Evolutionary conservation across 148 eudicot species (phyloP).

Genomic region (Fagopyrum homotropicum): DNA sequence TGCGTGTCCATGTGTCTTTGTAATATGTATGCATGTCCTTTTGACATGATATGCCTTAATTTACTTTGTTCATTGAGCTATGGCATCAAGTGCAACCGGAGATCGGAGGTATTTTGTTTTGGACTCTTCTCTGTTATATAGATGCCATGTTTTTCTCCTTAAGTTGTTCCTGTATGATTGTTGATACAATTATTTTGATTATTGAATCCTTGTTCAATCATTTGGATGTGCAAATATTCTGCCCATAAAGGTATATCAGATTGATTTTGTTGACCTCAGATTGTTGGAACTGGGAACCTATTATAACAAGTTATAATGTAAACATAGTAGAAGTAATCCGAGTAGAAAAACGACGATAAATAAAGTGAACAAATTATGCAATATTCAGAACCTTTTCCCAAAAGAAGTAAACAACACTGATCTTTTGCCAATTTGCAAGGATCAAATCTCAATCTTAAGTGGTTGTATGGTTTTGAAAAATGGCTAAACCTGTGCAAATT

Average conservation of each 20-base stretch:
- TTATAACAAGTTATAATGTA: too few species aligned
- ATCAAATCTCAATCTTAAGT: background rate
- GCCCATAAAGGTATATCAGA: background rate
- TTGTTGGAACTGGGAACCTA: background rate
- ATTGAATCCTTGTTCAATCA: background rate
- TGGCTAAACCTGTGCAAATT: background rate
- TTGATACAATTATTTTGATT: background rate
- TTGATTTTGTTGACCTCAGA: background rate
- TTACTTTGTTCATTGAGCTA: background rate
- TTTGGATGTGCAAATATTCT: background rate
- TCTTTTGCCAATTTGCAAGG: background rate
- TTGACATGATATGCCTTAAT: background rate
- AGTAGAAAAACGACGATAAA: background rate
- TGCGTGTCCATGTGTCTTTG: background rate
- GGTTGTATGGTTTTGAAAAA: background rate
- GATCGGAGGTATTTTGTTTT: constrained; percentile 6
- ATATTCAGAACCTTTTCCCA: background rate
- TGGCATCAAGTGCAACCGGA: constrained; percentile 10
- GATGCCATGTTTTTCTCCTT: background rate
- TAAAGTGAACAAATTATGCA: background rate
- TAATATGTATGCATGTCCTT: background rate
- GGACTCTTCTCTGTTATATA: background rate
- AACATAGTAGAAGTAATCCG: background rate
- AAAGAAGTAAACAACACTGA: background rate
- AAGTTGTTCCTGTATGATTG: background rate